Base-by-base conservation (phyloP, 1,139 yeast genomes). In the Wickerhamomyces sp. region DNA sequence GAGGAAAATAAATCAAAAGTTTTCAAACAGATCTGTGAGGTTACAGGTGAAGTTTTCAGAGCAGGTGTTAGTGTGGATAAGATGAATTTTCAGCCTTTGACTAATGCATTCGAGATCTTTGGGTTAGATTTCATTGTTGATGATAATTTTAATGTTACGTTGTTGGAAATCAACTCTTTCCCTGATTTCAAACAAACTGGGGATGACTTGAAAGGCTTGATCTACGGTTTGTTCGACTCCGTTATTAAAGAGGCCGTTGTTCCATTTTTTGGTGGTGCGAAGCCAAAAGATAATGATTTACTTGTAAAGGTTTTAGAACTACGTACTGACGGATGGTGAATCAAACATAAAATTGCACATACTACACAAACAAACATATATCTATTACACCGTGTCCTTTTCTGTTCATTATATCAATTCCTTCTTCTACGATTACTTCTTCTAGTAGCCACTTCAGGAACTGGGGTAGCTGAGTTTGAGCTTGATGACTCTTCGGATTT, bases 141-240 rank as follows among this genome's bases (percentile, higher is more conserved):
- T 53, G 70, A 68, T 2, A 70, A 79, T 37, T 62, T 65, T 31
- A 60, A 70, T 10, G 93, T 86, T 4, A 72, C 72, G 40, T 64
- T 93, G 37, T 68, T 93, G 36, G 99, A 93, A 63, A 88, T 90
- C 40, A 93, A 93, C 61, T 84, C 98, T 10, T 93, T 85, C 61
- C 99, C 99, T 1, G 99, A 93, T 62, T 93, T 93, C 67, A 90
- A 90, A 61, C 99, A 93, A 65, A 93, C 98, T 0, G 99, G 99
- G 11, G 77, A 69, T 18, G 83, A 76, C 7, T 71, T 93, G 57
- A 85, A 84, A 59, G 69, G 59, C 1, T 59, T 91, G 29, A 87
- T 93, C 31, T 71, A 72, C 54, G 80, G 73, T 37, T 67, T 85
- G 40, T 83, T 84, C 55, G 77, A 72, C 35, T 69, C 72, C 14